phyloP scores from a whole-genome alignment of 2,329 filamentous ascomycete species.

The Zasmidium citrigriseum region DNA sequence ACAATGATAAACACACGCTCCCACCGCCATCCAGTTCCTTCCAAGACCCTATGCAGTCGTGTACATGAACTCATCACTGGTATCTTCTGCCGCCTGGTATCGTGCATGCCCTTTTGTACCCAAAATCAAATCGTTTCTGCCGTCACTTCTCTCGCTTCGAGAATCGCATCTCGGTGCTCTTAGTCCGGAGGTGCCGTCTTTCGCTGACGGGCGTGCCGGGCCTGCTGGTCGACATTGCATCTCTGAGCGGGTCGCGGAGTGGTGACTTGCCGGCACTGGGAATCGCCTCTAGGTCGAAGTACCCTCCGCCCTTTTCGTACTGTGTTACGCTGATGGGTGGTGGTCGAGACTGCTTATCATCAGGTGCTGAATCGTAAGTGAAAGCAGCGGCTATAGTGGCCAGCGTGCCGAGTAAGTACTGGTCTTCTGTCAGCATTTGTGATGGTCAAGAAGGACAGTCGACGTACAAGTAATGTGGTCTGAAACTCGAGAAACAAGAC shows the following conservation, averaged over 20 bases:
- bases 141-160: constrained; percentile 40
- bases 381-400: constrained; percentile 82
- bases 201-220: constrained; percentile 37
- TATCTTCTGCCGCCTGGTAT: neutral
- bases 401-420: constrained; percentile 81
- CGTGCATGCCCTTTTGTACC: neutral
- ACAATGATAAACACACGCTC: neutral
- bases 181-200: constrained; percentile 39
- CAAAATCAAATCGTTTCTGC: neutral
- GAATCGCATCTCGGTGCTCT: constrained; percentile 30
- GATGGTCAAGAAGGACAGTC: neutral
- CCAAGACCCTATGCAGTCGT: neutral
- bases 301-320: constrained; percentile 68
- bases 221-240: constrained; percentile 54
- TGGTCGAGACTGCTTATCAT: constrained; percentile 53
- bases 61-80: neutral
- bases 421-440: constrained; percentile 15
- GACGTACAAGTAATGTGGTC: constrained; percentile 69
- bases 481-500: constrained; percentile 81
- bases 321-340: constrained; percentile 68
- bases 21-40: neutral
- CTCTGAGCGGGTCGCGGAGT: constrained; percentile 41
- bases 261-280: constrained; percentile 50
- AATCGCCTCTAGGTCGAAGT: constrained; percentile 47
- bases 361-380: constrained; percentile 73